Conservation (phyloP, 441 rosid species). For the Erysimum pusillum region DNA sequence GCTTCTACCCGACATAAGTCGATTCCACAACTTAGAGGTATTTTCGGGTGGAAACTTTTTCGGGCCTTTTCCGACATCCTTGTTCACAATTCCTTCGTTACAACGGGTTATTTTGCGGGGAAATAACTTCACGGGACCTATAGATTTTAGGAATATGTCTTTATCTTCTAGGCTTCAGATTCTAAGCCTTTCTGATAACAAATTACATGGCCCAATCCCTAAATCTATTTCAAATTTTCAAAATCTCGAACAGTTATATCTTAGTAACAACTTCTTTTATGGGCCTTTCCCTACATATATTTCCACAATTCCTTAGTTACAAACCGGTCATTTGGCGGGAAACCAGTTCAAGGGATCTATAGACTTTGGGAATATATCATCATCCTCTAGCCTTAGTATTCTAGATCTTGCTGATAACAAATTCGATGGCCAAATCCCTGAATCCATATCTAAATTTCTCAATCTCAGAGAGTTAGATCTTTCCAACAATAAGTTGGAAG, state of each 20-base stretch:
- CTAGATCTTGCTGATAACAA: not conserved
- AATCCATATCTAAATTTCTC: not conserved
- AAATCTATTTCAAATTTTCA: not conserved
- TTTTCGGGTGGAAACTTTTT: not conserved
- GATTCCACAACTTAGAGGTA: no score
- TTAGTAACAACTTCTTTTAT: not conserved
- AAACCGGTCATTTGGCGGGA: rapidly evolving
- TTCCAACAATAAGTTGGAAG: conserved; percentile 8
- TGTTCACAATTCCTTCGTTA: no score
- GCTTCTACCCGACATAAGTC: no score
- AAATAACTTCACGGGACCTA: not conserved
- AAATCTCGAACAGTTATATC: not conserved
- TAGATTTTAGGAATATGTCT: not conserved
- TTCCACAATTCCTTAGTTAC: not conserved
- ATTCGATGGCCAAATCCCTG: not conserved
- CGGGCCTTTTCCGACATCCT: no score
- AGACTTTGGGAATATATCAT: not conserved
- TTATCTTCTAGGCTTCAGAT: not conserved
- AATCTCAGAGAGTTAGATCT: not conserved
- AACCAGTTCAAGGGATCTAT: not conserved
- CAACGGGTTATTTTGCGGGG: not conserved
- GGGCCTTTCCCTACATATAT: not conserved
- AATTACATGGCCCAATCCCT: not conserved
- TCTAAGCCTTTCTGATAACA: not conserved
- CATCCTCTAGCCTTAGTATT: rapidly evolving